Evolutionary conservation across 805 yeast genomes (phyloP), one percentile per base, ranked within the genome.

Genomic region (Cyberlindnera xylosilytica): DNA sequence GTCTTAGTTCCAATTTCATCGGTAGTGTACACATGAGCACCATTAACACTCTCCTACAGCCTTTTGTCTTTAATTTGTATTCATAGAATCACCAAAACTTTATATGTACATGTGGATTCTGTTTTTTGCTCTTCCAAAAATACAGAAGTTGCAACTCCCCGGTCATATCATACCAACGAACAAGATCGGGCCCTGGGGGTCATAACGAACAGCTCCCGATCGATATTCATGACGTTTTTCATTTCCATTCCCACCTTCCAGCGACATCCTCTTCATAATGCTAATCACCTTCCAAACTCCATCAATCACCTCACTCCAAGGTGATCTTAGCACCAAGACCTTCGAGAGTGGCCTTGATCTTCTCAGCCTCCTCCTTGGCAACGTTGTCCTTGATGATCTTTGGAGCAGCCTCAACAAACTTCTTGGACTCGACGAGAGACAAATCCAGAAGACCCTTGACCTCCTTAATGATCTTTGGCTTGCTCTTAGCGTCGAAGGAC

Each of bases 391-490:
- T 93, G 66, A 93, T 74, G 35, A 86, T 74, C 76, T 93, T 93
- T 57, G 99, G 99, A 49, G 99, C 98, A 58, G 88, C 70, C 74
- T 93, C 99, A 45, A 93, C 99, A 54, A 93, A 87, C 73, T 93
- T 93, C 81, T 93, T 93, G 49, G 97, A 87, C 65, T 93, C 98
- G 47, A 93, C 99, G 56, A 93, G 76, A 6, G 96, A 87, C 58
- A 93, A 75, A 13, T 97, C 97, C 60, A 93, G 76, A 61, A 91
- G 72, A 48, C 84, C 76, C 74, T 93, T 93, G 57, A 93, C 95
- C 72, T 93, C 99, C 74, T 93, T 93, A 65, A 93, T 93, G 66
- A 93, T 80, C 83, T 93, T 93, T 47, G 99, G 96, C 76, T 93
- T 93, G 45, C 95, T 69, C 72, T 89, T 90, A 46, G 98, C 79